Evolutionary conservation across 176 grass and related monocot species (phyloP), one percentile per base, ranked within the genome.

Genomic region (Rhynchospora breviuscula): DNA sequence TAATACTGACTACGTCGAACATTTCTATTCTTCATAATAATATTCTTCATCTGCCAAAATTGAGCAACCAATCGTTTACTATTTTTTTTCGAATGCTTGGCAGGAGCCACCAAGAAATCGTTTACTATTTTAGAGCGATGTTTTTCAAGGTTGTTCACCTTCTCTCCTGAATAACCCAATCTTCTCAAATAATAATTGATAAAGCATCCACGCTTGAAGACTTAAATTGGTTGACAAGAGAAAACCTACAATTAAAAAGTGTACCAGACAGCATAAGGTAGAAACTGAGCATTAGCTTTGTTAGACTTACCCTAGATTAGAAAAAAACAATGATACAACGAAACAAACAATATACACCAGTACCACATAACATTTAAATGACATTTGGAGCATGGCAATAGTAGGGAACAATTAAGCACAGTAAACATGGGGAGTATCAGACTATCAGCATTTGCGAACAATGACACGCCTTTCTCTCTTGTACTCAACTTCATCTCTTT

Each of bases 401-500:
- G 8, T 46, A n/a, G 17, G 67, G 8, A 71, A 71, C 67, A 71
- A 18, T 47, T 77, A 54, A 77, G 49, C 22, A 52, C 49, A 52
- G 49, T 52, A 10, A 77, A 22, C 7, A 12, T 9, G 22, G 13
- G 29, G 12, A 29, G 5, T 13, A 74, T 95, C 78, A 99, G 6
- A 29, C 1, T 13, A 74, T 95, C 78, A 99, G 84, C 90, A 91
- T 87, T 99, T 99, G 0, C 96, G 89, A 51, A 99, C 93, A 12
- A 99, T 90, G 67, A 99, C 91, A 35, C 90, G 96, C 8, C 91
- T 83, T 65, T 95, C 96, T 86, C 96, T 85, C 93, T 95, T 99
- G 49, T 95, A 95, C 85, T 99, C 96, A 25, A 99, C 93, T 79
- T 99, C 96, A 7, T 95, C 96, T 84, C 96, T 90, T 82, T 93